Base-by-base conservation (phyloP, 2,329 filamentous ascomycete species). In the Pseudocercospora eumusae region DNA sequence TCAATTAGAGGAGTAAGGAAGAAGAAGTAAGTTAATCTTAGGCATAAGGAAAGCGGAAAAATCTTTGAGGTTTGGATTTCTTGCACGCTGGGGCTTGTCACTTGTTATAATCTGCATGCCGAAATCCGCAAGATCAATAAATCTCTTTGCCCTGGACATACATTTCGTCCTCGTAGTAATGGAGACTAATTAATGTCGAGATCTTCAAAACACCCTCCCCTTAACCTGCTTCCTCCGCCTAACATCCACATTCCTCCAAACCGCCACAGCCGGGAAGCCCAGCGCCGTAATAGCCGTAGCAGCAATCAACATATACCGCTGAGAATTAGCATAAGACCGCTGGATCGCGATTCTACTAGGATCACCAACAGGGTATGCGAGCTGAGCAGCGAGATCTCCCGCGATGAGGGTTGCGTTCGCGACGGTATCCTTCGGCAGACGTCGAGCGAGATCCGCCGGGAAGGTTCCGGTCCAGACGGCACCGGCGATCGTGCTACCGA, bases 401-500 rank as follows among this genome's bases (percentile, higher is more conserved):
- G 45, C 52, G 20, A 65, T 65, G 7, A 45, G 52, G 2, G 57
- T 45, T 3, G 57, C 36, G 18, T 65, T 59, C 3, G 56, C 59
- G 15, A 59, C 44, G 13, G 56, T 62, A 45, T 63, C 60, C 7
- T 40, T 25, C 2, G 66, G 66, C 11, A 68, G 31, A 25, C 56
- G 57, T 25, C 58, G 36, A 2, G 62, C 60, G 28, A 71, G 62
- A 8, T 70, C 66, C 10, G 50, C 28, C 2, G 66, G 63, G 56
- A 71, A 71, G 1, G 66, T 67, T 6, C 63, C 66, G 2, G 65
- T 68, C 69, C 69, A 71, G 47, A 71, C 64, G 5, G 69, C 69
- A 15, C 62, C 67, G 2, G 69, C 68, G 21, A 70, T 65, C 6
- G 20, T 69, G 1, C 79, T 80, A 1, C 86, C 86, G 5, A 88